A percentile compares a stretch with the other conserved stretches of the same genome.
Conservation (phyloP, 2,329 filamentous ascomycete species). For the Furcasterigmium furcatum region DNA sequence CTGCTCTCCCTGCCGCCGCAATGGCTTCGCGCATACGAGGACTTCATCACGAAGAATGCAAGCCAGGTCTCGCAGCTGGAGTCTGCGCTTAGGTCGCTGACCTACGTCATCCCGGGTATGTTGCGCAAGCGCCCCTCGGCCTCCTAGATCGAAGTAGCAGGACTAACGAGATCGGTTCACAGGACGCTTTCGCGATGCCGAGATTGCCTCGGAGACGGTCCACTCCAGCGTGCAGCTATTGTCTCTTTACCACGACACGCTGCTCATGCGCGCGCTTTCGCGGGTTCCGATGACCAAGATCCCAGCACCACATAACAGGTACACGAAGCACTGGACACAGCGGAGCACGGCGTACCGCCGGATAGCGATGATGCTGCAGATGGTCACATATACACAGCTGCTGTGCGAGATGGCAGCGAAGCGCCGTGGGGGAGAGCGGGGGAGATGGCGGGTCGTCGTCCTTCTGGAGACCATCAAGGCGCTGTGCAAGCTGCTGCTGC, state of each 20-base stretch:
- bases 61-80: slow-evolving; percentile 94
- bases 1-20: slow-evolving; percentile 57
- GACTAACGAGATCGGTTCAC: slow-evolving; percentile 1
- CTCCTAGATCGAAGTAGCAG: not conserved
- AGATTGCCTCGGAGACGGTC: slow-evolving; percentile 89
- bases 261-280: slow-evolving; percentile 67
- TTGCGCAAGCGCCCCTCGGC: not conserved
- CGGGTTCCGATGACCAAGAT: slow-evolving; percentile 51
- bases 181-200: slow-evolving; percentile 86
- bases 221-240: slow-evolving; percentile 88
- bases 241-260: slow-evolving; percentile 86
- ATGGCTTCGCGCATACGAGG: slow-evolving; percentile 72
- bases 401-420: slow-evolving; percentile 98
- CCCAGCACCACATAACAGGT: slow-evolving; percentile 58
- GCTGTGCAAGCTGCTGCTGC: slow-evolving; percentile 73
- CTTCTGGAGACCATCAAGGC: slow-evolving; percentile 85
- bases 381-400: slow-evolving; percentile 91
- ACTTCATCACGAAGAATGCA: slow-evolving; percentile 94
- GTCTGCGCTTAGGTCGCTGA: slow-evolving; percentile 85
- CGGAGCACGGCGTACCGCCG: slow-evolving; percentile 71
- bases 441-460: slow-evolving; percentile 84
- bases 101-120: slow-evolving; percentile 88
- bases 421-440: slow-evolving; percentile 72
- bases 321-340: slow-evolving; percentile 64
- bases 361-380: slow-evolving; percentile 78